Base-by-base conservation (phyloP, 2,329 filamentous ascomycete species). In the Pyrenophora tritici-repentis region DNA sequence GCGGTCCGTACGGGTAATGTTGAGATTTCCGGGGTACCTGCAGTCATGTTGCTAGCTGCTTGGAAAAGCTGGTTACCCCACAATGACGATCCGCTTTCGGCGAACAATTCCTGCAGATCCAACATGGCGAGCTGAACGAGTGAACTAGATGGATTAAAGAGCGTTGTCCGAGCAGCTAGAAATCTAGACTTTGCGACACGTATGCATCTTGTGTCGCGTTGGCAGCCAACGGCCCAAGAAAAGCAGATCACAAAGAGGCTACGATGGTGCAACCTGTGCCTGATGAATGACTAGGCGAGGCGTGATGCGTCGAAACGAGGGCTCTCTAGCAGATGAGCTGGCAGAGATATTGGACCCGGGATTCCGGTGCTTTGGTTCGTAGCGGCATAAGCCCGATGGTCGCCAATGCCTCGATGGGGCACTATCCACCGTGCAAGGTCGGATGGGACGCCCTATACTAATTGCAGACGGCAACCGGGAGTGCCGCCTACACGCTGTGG, bases 1-100 rank as follows among this genome's bases (percentile, higher is more conserved):
- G 33, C 44, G 35, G 14, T 43, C 63, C 59, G 62, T 66, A 58
- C 60, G 63, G 62, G 50, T 68, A 67, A 68, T 59, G 59, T 60
- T 13, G 38, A 49, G 31, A 32, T 35, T 36, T 46, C 55, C 49
- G n/a, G 38, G 49, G 31, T 47, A 41, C 44, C 35, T 52, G 44
- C 18, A 39, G 20, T 13, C 18, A 43, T 18, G 4, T 14, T 31
- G 17, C 50, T 52, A 42, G 33, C 26, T 41, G 22, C 39, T 60
- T 59, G 50, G 57, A 47, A 24, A 10, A 42, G 57, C 43, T 56
- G 48, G 38, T 40, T 47, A 58, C 56, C 53, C 60, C 58, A 61
- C 55, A 63, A 44, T 49, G n/a, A 17, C 12, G 42, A 9, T 31
- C 34, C n/a, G 14, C 24, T 53, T 51, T 51, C 12, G 44, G 48